Conservation (phyloP, 148 eudicot genomes). For the Silene conica region DNA sequence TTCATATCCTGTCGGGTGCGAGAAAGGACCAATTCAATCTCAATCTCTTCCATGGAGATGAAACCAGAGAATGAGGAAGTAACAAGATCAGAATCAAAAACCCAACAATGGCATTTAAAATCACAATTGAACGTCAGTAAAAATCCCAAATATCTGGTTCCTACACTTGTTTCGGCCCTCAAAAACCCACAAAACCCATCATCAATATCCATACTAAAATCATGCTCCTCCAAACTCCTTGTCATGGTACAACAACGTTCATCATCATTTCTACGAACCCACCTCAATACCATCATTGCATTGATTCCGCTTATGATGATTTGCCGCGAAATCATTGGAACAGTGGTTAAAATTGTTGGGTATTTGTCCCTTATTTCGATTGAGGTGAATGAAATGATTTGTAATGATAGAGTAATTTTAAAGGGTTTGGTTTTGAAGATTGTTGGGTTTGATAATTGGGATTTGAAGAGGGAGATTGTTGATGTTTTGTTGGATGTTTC, state of each 20-base stretch:
- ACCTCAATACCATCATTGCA: slow-evolving; percentile 30
- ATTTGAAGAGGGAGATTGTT: slow-evolving; percentile 37
- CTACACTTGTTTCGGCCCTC: slow-evolving; percentile 30
- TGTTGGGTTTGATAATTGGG: slow-evolving; percentile 13
- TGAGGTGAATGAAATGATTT: slow-evolving; percentile 48
- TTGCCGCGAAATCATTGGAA: slow-evolving; percentile 27
- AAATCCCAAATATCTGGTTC: slow-evolving; percentile 17
- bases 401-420: slow-evolving; percentile 30
- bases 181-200: slow-evolving; percentile 22
- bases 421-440: slow-evolving; percentile 17
- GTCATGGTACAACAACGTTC: slow-evolving; percentile 14
- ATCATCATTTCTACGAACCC: background rate
- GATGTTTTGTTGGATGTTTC: slow-evolving; percentile 59
- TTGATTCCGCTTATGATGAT: slow-evolving; percentile 39
- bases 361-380: slow-evolving; percentile 37
- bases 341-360: slow-evolving; percentile 41
- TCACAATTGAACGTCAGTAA: background rate
- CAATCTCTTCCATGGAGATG: too few species aligned
- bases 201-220: slow-evolving; percentile 20
- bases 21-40: too few species aligned
- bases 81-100: slow-evolving; percentile 1
- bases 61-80: too few species aligned
- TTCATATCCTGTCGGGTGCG: too few species aligned
- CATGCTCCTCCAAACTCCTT: slow-evolving; percentile 17
- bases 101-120: background rate